Base-by-base conservation (phyloP, 2,329 filamentous ascomycete genomes). In the Sporothrix protearum region DNA sequence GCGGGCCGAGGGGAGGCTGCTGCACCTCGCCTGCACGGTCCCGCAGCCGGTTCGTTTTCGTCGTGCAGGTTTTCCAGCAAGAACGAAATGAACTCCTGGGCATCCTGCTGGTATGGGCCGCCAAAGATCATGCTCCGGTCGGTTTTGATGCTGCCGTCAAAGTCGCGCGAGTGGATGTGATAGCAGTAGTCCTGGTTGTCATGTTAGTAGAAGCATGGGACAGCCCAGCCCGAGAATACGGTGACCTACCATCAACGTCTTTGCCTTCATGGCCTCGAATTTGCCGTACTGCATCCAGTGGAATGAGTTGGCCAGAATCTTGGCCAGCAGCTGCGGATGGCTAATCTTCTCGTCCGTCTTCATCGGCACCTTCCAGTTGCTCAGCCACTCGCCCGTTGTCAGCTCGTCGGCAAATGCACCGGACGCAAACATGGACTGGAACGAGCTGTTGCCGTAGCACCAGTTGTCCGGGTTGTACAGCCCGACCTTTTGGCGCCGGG, bases 371-470 rank as follows among this genome's bases (percentile, higher is more conserved):
- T 89, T 88, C 85, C 93, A 83, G 84, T 87, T 77, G 82, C 85
- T 77, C 84, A 88, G 75, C 91, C 87, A 85, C 80, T 86, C 77
- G 78, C 83, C 76, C 78, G 87, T 81, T 81, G 92, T 77, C 78
- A 91, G 78, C 83, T 91, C 83, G 81, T 89, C 78, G 81, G 87
- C 83, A 86, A 97, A 86, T 81, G 88, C 81, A 77, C 87, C 78
- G 0, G 94, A 95, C 1, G 90, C 91, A 72, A 92, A 91, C 22
- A 97, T 82, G 73, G 91, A 92, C 80, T 98, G 95, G 33, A 98
- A 84, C 0, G 91, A 90, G n/a, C 93, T 91, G 80, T 97, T 97
- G 84, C 96, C 94, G 78, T 97, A 97, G 79, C 95, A 97, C 75
- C 92, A 94, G 63, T 91, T 90, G 0, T 89, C 88, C 53, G 93